A percentile compares a stretch with the other conserved stretches of the same genome.
Conservation (phyloP, 805 yeast genomes). For the Barnettozyma siamensis region DNA sequence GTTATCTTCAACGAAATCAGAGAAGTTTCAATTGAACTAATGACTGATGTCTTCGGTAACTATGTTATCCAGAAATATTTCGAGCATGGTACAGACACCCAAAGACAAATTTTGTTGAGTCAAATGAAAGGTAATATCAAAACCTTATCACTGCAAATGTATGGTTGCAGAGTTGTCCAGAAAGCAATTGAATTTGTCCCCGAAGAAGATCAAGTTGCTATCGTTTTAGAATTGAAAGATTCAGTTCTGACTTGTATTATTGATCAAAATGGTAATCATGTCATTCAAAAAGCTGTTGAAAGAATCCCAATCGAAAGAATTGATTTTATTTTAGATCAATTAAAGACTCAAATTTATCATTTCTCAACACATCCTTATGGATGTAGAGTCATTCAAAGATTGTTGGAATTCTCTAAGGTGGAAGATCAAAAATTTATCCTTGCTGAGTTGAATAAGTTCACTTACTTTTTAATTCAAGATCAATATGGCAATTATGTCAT, state of each 20-base stretch:
- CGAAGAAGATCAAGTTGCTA: slow-evolving; percentile 54
- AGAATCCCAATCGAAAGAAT: slow-evolving; percentile 65
- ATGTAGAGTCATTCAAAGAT: slow-evolving; percentile 91
- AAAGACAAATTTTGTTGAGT: slow-evolving; percentile 60
- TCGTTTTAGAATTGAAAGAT: slow-evolving; percentile 65
- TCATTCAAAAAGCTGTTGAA: slow-evolving; percentile 92
- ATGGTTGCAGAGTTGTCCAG: slow-evolving; percentile 97
- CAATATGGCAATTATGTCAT: slow-evolving; percentile 98
- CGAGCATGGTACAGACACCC: slow-evolving; percentile 71
- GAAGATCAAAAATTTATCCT: slow-evolving; percentile 65
- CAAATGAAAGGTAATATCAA: slow-evolving; percentile 72
- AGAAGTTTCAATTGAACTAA: slow-evolving; percentile 65
- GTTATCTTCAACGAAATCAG: slow-evolving; percentile 79
- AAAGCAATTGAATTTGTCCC: slow-evolving; percentile 76
- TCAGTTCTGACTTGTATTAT: slow-evolving; percentile 66
- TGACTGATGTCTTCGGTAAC: slow-evolving; percentile 97
- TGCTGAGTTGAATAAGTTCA: slow-evolving; percentile 63
- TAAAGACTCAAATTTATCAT: slow-evolving; percentile 68
- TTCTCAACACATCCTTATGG: slow-evolving; percentile 95
- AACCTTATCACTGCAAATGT: slow-evolving; percentile 84
- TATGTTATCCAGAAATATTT: slow-evolving; percentile 93
- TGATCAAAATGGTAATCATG: slow-evolving; percentile 98
- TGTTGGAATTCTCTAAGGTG: slow-evolving; percentile 69
- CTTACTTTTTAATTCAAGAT: slow-evolving; percentile 79
- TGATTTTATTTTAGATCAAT: slow-evolving; percentile 65